Base-by-base conservation (phyloP, 306 rosid species). In the Casuarina glauca region DNA sequence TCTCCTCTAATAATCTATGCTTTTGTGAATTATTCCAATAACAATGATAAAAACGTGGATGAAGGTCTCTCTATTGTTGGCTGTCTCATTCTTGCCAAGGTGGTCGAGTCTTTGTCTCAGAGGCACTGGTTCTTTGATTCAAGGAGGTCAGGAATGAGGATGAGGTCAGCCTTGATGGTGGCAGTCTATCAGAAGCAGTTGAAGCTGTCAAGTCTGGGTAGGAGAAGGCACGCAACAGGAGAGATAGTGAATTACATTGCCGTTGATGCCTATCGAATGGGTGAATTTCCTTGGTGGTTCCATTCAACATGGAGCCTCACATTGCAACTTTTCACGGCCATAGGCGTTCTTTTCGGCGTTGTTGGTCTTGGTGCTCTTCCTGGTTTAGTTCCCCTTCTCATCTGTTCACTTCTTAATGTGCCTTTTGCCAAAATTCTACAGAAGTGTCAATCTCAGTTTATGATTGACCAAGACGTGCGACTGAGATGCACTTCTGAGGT, bases 381-480 rank as follows among this genome's bases (percentile, higher is more conserved):
- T 2, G 96, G 94, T 48, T 68, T 91, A 20, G 63, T 87, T 71
- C 93, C 93, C 68, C 79, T 91, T 16, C 1, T 88, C 52, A 69
- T 91, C 1, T 90, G 93, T 82, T 92, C 90, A 11, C 51, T 90
- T 12, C 80, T 89, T 6, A 90, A 91, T 67, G 71, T 90, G 5
- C 98, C 98, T 44, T 87, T 79, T 74, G 96, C 93, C 3, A 87
- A 84, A 76, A 15, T 67, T 26, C 50, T 91, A 35, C 92, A 90
- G 35, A 87, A 81, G 50, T 90, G 93, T 75, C 95, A 83, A 42
- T 70, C 87, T 26, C 82, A 86, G 69, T 84, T 90, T 78, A 88
- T 91, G 97, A 53, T 81, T 4, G 90, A 93, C 46, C 96, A 93
- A 60, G 98, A 93, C 17, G 90, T 86, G 78, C 75, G 96, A 39